Base-by-base conservation (phyloP, 2,329 filamentous ascomycete genomes). In the Cryphonectria carpinicola region DNA sequence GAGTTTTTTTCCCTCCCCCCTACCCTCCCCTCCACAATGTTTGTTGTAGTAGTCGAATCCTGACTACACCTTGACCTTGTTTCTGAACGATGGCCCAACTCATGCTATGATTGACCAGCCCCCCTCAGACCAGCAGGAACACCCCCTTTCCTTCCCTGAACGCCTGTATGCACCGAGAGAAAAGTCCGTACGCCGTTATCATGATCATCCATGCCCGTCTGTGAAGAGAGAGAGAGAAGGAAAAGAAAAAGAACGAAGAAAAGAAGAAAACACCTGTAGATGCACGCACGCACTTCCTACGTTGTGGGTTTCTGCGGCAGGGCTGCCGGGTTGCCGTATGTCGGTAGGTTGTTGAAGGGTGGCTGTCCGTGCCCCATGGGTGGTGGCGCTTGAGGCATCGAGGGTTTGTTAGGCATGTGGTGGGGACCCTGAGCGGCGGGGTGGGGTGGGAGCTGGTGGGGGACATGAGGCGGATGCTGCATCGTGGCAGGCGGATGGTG, bases 301-400 rank as follows among this genome's bases (percentile, higher is more conserved):
- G 84, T 83, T 46, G 85, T 81, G 71, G 87, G 87, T 80, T 89
- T 89, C 77, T 89, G 87, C 71, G 87, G 87, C 77, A 89, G 78
- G 43, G 86, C 86, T 43, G 87, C 86, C 70, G 87, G 87, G 78
- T 89, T 89, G 74, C 87, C 87, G 74, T 89, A 89, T 70, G 82
- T 84, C 60, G 86, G 86, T 73, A 89, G 79, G 75, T 88, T 86
- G 72, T 82, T 84, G 75, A 84, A 89, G 7, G 83, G 77, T 75
- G 83, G 77, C 75, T 85, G 86, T 74, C 77, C 66, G 72, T 74
- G 65, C 68, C 73, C 43, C 61, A 62, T 73, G 67, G 77, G 77
- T 62, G 77, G 77, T 61, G 81, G 81, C 60, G 81, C 82, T 69
- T 83, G 82, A 25, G 82, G 80, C 39, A 82, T 80, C 56, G 78